Percentiles rank a stretch among this genome's conserved stretches.
Evolutionary conservation across 129 eudicot species (phyloP).

Genomic region (Arctium minus): DNA sequence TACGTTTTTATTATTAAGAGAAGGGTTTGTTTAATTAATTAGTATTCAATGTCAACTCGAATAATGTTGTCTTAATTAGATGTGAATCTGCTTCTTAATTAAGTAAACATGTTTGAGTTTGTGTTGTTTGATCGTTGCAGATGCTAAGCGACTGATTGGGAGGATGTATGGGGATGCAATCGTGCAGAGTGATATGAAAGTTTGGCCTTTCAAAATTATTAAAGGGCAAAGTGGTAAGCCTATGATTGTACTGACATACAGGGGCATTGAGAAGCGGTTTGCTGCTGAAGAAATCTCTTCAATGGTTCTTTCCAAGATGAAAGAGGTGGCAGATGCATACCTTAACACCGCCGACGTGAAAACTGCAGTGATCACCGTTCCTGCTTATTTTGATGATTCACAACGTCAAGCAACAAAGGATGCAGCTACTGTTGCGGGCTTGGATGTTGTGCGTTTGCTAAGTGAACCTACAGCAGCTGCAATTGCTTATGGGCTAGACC

Average conservation of each 20-base stretch:
- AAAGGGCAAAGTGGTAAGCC: constrained; percentile 52
- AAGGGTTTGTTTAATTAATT: neutral
- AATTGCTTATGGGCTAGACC: constrained; percentile 5
- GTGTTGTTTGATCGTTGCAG: too few species aligned
- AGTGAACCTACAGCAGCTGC: constrained; percentile 32
- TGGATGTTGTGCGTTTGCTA: constrained; percentile 45
- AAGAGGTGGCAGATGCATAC: constrained; percentile 43
- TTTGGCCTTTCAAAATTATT: constrained; percentile 51
- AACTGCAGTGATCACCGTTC: constrained; percentile 51
- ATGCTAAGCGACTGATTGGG: constrained; percentile 60
- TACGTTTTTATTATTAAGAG: neutral
- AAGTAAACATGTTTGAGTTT: too few species aligned
- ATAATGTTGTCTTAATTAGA: neutral
- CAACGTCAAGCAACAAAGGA: constrained; percentile 63
- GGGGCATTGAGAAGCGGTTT: constrained; percentile 40
- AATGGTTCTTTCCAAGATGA: constrained; percentile 47
- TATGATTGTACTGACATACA: constrained; percentile 35
- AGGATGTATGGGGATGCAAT: constrained; percentile 39
- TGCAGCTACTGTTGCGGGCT: constrained; percentile 50
- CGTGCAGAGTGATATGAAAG: constrained; percentile 47
- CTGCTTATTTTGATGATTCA: constrained; percentile 57
- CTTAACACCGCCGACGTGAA: constrained; percentile 23
- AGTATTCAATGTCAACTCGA: neutral
- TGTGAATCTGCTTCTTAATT: neutral
- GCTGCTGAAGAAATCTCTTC: constrained; percentile 49